phyloP scores from a whole-genome alignment of 768 basidiomycete genomes.

The Gyrodon lividus region DNA sequence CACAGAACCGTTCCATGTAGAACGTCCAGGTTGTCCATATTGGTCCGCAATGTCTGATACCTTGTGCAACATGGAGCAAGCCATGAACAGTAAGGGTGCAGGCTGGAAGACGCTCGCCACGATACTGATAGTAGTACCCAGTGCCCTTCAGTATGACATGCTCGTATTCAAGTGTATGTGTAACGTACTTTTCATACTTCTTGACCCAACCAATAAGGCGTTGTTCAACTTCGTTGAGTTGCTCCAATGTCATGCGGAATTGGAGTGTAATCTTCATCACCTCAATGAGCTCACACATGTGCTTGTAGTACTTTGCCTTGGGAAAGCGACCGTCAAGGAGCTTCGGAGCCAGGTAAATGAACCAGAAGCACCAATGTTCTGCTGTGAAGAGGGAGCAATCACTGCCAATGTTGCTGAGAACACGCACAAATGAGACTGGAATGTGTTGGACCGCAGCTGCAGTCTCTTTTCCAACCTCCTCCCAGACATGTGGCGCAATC shows the following conservation, averaged over 20 bases:
- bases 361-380: constrained; percentile 13
- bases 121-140: constrained; percentile 6
- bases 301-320: too few species aligned
- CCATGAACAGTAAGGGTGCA: constrained; percentile 22
- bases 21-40: constrained; percentile 25
- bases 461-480: constrained; percentile 7
- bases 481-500: background rate
- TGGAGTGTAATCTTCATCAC: too few species aligned
- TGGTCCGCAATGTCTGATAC: constrained; percentile 16
- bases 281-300: too few species aligned
- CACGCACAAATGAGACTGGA: background rate
- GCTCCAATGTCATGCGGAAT: too few species aligned
- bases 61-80: constrained; percentile 21
- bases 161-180: background rate
- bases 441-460: background rate
- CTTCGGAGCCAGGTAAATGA: constrained; percentile 10
- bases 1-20: too few species aligned
- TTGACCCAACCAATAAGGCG: background rate
- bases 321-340: background rate
- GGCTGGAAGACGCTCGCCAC: constrained; percentile 1
- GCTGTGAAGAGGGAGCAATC: constrained; percentile 10
- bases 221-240: too few species aligned
- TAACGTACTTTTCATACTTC: background rate
- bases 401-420: background rate
- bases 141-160: background rate